Evolutionary conservation across 1,284 basidiomycete genomes (phyloP).

Genomic region (Boletus smithii): DNA sequence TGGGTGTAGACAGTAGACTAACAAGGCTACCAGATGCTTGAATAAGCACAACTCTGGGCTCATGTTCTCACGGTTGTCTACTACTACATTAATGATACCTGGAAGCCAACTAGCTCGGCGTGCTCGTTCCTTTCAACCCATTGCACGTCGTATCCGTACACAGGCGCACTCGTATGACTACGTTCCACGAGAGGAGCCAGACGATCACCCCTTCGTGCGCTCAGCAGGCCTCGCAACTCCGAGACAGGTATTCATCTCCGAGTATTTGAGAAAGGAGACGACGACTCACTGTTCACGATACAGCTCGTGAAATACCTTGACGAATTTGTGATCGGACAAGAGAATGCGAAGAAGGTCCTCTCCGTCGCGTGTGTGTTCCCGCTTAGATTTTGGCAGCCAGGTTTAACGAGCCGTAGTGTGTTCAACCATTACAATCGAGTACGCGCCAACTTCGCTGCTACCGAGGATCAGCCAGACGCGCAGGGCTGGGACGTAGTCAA

Average conservation of each 20-base stretch:
- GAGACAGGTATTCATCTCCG: conserved; percentile 50
- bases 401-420: conserved; percentile 50
- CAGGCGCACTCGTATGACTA: conserved; percentile 43
- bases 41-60: conserved; percentile 4
- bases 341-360: conserved; percentile 87
- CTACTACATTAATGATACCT: conserved; percentile 18
- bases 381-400: conserved; percentile 7
- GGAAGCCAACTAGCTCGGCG: conserved; percentile 19
- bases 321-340: conserved; percentile 90
- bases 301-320: conserved; percentile 86
- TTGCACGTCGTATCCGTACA: conserved; percentile 38
- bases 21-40: background rate
- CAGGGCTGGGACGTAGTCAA: conserved; percentile 30
- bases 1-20: background rate
- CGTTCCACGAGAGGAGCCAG: conserved; percentile 32
- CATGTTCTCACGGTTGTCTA: background rate
- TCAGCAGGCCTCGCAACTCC: conserved; percentile 60
- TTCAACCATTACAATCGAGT: conserved; percentile 91
- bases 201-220: conserved; percentile 26
- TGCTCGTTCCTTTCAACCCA: conserved; percentile 19
- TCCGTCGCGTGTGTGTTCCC: conserved; percentile 74
- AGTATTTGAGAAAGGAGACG: background rate
- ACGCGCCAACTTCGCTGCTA: conserved; percentile 56
- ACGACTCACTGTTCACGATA: conserved; percentile 8
- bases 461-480: conserved; percentile 42